phyloP scores from a whole-genome alignment of 345 rosid species.

The Anacardium occidentale region DNA sequence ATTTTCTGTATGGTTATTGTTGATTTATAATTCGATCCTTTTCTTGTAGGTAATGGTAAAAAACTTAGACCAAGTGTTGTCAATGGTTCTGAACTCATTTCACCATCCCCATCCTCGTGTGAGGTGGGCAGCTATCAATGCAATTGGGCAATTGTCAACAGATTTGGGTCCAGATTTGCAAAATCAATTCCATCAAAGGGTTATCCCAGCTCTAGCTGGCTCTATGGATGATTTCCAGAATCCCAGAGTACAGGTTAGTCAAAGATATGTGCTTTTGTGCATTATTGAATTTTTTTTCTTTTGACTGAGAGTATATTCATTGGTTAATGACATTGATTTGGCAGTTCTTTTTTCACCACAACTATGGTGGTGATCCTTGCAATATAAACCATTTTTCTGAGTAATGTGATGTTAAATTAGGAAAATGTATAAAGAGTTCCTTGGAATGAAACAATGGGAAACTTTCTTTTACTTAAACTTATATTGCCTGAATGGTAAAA shows the following conservation, averaged over 20 bases:
- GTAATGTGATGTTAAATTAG: background rate
- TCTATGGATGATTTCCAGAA: constrained; percentile 98
- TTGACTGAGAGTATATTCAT: background rate
- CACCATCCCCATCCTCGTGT: constrained; percentile 92
- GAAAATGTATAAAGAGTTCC: background rate
- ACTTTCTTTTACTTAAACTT: background rate
- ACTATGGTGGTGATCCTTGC: background rate
- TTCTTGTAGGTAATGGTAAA: constrained; percentile 82
- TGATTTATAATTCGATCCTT: constrained; percentile 15
- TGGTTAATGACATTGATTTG: background rate
- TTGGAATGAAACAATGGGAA: background rate
- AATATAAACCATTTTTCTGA: background rate
- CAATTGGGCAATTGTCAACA: constrained; percentile 95
- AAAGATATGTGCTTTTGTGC: background rate
- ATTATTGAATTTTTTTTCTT: background rate
- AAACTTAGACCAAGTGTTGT: constrained; percentile 80
- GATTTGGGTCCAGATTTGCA: constrained; percentile 99
- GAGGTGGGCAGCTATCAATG: constrained; percentile 99
- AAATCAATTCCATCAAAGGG: constrained; percentile 79
- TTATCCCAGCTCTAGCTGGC: constrained; percentile 81
- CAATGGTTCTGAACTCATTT: constrained; percentile 85
- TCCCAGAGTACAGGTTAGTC: constrained; percentile 92
- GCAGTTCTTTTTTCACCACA: background rate
- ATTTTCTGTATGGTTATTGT: background rate
- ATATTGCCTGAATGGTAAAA: background rate